Evolutionary conservation across 1,139 yeast genomes (phyloP), one percentile per base, ranked within the genome.

Genomic region (Suhomyces panamericanus): DNA sequence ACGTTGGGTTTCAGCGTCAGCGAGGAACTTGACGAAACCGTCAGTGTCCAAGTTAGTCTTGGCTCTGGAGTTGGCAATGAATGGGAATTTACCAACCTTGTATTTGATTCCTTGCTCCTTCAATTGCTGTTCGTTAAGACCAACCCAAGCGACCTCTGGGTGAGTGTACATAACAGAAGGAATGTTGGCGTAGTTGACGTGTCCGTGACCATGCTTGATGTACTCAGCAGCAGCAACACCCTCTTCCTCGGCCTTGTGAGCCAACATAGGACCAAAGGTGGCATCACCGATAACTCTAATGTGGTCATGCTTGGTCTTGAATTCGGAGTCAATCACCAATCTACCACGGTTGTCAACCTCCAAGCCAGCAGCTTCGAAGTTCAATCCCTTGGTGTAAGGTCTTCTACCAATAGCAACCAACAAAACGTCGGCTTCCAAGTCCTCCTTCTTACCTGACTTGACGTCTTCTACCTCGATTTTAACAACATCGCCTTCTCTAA

Each of bases 171-270:
- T 91, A 56, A 95, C 99, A 35, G 96, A 83, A 56, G 99, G 99
- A 59, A 95, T 93, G 74, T 88, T 93, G 58, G 85, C 96, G 73
- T 95, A 95, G 83, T 95, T 95, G 57, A 95, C 98, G 66, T 95
- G 99, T 49, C 99, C 99, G 66, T 87, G 88, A 53, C 99, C 99
- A 57, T 72, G 72, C 78, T 89, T 88, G 68, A 95, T 83, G 77
- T 81, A 87, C 75, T 95, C 99, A 52, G 81, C 98, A 53, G 96
- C 99, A 48, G 99, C 99, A 60, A 95, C 85, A 71, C 97, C 99
- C 78, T 95, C 99, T 70, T 95, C 99, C 77, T 95, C 99, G 51
- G 99, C 99, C 80, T 95, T 95, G 81, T 95, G 99, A 53, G 99
- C 99, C 74, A 95, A 82, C 99, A 95, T 95, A 60, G 96, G 95